Conservation (phyloP, 2,329 filamentous ascomycete genomes). For the Orbilia ellipsospora region DNA sequence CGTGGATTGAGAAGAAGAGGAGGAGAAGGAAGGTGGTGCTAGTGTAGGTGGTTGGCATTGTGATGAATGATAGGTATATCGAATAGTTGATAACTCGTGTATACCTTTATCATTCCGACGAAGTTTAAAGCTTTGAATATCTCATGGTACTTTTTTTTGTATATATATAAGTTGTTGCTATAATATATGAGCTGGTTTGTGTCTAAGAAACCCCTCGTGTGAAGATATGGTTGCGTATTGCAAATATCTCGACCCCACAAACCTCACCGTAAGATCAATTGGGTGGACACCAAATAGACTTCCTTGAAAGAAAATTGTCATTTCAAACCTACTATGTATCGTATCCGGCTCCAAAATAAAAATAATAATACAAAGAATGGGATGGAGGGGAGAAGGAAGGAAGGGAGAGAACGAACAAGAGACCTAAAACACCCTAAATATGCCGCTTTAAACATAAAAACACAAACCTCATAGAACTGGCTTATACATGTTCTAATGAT, state of each 20-base stretch:
- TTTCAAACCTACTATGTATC: background rate
- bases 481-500: no score
- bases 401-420: background rate
- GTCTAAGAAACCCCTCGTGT: background rate
- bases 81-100: no score
- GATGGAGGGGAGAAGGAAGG: background rate
- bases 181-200: background rate
- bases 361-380: conserved; percentile 4
- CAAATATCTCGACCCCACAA: background rate
- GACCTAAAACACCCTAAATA: background rate
- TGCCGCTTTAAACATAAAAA: background rate
- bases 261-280: no score
- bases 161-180: background rate
- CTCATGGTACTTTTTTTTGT: no score
- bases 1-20: background rate
- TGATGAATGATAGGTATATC: no score
- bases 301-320: background rate
- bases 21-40: background rate
- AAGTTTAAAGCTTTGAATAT: background rate
- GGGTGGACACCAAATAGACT: no score
- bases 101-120: background rate
- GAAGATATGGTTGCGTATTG: conserved; percentile 1
- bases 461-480: no score
- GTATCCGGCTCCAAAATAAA: background rate
- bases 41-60: background rate